Evolutionary conservation across 352 stramenopile species (phyloP).

Genomic region (Achlya hypogyna): DNA sequence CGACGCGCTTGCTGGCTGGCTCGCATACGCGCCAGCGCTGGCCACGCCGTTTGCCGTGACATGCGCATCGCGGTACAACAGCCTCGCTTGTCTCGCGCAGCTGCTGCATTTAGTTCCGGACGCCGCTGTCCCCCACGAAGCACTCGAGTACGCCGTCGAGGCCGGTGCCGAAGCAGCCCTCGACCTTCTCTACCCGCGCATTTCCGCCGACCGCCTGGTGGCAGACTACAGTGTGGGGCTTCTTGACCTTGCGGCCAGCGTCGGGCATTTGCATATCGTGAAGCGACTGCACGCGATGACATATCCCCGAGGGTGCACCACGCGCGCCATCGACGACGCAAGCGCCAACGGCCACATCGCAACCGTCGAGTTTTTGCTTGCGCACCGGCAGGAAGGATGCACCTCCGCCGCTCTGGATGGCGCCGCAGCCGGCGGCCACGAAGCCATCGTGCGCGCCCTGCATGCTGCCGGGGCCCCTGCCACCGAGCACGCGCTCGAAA

Average conservation of each 20-base stretch:
- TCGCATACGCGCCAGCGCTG: not conserved
- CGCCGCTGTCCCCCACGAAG: not conserved
- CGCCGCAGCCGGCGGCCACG: constrained; percentile 3
- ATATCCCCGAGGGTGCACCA: constrained; percentile 26
- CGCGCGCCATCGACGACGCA: constrained; percentile 9
- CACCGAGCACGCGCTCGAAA: not conserved
- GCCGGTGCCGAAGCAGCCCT: not conserved
- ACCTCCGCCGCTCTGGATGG: not conserved
- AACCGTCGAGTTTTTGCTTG: constrained; percentile 18
- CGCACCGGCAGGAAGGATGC: constrained; percentile 20
- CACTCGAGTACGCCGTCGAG: not conserved
- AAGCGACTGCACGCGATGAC: constrained; percentile 26
- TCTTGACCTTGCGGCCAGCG: constrained; percentile 30
- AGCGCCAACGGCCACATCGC: not conserved
- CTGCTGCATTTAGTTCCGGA: not conserved
- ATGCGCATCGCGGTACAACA: not conserved
- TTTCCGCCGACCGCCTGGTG: not conserved
- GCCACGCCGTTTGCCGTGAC: not conserved
- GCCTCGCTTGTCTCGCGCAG: not conserved
- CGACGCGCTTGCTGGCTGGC: not conserved
- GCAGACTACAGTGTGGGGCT: not conserved
- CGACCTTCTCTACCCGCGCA: not conserved
- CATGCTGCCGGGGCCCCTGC: not conserved
- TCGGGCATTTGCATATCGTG: constrained; percentile 28
- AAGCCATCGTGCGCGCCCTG: constrained; percentile 12